Evolutionary conservation across 1,284 basidiomycete species (phyloP).

Genomic region (Gymnopus androsaceus): DNA sequence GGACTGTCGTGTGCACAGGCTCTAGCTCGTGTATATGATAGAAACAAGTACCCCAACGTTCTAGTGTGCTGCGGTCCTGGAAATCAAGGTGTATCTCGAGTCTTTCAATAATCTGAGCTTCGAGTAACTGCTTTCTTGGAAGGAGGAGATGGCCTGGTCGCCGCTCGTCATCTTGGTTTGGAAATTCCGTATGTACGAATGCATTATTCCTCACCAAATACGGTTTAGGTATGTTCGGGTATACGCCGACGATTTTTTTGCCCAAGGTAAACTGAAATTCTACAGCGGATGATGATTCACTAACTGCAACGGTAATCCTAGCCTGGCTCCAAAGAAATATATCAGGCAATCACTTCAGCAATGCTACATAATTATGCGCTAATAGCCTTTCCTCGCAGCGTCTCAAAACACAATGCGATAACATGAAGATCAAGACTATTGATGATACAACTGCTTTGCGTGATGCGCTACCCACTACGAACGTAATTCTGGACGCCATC

Average conservation of each 20-base stretch:
- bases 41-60: conserved; percentile 68
- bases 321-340: conserved; percentile 89
- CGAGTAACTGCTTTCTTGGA: not conserved
- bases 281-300: too few relatives aligned
- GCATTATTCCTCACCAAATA: not conserved
- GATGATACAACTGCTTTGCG: conserved; percentile 51
- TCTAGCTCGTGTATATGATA: conserved; percentile 75
- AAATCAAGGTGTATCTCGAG: conserved; percentile 66
- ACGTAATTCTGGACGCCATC: conserved; percentile 92
- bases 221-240: conserved; percentile 80
- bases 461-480: conserved; percentile 60
- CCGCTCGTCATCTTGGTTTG: conserved; percentile 88
- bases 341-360: conserved; percentile 52
- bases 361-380: not conserved
- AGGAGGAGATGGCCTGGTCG: conserved; percentile 95
- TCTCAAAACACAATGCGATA: conserved; percentile 84
- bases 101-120: not conserved
- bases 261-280: conserved; percentile 70
- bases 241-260: conserved; percentile 84
- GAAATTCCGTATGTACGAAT: conserved; percentile 4
- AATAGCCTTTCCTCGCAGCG: conserved; percentile 44
- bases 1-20: conserved; percentile 94
- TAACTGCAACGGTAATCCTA: conserved; percentile 31
- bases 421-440: conserved; percentile 79
- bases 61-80: conserved; percentile 96